Conservation (phyloP, 139 green algal genomes). For the Closterium sp. region DNA sequence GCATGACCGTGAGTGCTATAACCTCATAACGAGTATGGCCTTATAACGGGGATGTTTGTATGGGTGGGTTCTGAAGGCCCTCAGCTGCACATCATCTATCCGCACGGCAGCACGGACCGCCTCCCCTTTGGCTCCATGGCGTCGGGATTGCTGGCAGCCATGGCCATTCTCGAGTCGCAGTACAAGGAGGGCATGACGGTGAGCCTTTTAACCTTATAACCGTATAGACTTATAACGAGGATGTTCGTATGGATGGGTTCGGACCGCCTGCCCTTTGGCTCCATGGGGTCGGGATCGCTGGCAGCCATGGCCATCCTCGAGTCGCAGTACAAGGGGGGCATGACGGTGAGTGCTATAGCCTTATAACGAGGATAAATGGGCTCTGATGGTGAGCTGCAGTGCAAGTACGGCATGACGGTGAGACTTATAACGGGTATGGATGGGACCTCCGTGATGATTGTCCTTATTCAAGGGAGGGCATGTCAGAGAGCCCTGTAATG, state of each 20-base stretch:
- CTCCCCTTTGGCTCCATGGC: constrained; percentile 97
- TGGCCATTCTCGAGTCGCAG: constrained; percentile 93
- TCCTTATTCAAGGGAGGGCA: too few relatives aligned
- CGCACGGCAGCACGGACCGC: constrained; percentile 94
- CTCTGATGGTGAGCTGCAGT: too few relatives aligned
- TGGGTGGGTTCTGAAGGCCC: constrained; percentile 60
- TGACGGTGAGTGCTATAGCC: constrained; percentile 58
- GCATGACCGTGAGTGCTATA: constrained; percentile 66
- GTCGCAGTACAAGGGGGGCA: constrained; percentile 89
- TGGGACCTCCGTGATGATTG: too few relatives aligned
- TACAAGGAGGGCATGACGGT: constrained; percentile 93
- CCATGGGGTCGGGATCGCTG: constrained; percentile 93
- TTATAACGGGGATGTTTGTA: too few relatives aligned
- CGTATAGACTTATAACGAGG: too few relatives aligned
- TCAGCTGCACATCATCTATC: constrained; percentile 96
- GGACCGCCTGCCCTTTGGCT: constrained; percentile 90
- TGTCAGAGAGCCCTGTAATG: too few relatives aligned
- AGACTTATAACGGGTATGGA: too few relatives aligned
- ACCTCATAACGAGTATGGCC: not conserved
- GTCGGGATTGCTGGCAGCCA: constrained; percentile 90
- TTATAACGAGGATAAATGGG: not conserved
- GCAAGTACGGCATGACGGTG: too few relatives aligned
- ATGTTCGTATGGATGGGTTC: constrained; percentile 19
- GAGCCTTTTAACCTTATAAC: not conserved
- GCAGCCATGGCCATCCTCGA: constrained; percentile 99